Conservation (phyloP, 2,329 filamentous ascomycete species). For the Paraphaeosphaeria minitans region DNA sequence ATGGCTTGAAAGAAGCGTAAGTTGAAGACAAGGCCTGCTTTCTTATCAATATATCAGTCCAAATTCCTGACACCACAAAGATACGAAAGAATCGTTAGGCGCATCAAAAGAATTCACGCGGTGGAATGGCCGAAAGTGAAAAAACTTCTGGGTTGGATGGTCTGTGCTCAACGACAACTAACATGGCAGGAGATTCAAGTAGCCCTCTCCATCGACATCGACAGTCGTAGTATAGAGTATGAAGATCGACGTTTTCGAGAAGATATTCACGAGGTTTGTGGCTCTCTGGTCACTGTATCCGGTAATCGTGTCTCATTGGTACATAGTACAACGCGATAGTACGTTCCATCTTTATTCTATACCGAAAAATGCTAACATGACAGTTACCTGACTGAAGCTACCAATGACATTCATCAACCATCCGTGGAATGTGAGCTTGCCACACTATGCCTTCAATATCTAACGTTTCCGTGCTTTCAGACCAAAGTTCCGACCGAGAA, state of each 20-base stretch:
- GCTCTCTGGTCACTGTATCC: constrained; percentile 21
- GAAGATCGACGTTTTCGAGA: constrained; percentile 23
- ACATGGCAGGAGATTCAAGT: constrained; percentile 36
- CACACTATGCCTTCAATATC: constrained; percentile 31
- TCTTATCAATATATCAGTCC: not conserved
- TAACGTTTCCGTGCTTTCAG: constrained; percentile 31
- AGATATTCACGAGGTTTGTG: constrained; percentile 35
- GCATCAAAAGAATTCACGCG: constrained; percentile 19
- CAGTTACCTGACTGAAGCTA: constrained; percentile 28
- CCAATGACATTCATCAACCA: constrained; percentile 24
- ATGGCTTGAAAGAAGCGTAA: constrained; percentile 28
- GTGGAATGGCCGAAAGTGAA: constrained; percentile 24
- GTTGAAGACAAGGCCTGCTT: constrained; percentile 8
- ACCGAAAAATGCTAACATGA: not conserved
- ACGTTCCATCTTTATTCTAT: not conserved
- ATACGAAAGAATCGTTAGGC: constrained; percentile 31
- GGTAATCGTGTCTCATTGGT: constrained; percentile 26
- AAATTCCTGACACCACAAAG: constrained; percentile 12
- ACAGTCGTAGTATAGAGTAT: constrained; percentile 26
- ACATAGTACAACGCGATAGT: constrained; percentile 32
- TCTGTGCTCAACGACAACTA: constrained; percentile 34
- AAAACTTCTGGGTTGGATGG: constrained; percentile 33
- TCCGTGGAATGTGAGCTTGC: constrained; percentile 34
- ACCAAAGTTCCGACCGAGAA: constrained; percentile 16
- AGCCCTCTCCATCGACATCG: constrained; percentile 29